A percentile compares a stretch with the other conserved stretches of the same genome.
phyloP scores from a whole-genome alignment of 139 green algal genomes.

The Penium margaritaceum region DNA sequence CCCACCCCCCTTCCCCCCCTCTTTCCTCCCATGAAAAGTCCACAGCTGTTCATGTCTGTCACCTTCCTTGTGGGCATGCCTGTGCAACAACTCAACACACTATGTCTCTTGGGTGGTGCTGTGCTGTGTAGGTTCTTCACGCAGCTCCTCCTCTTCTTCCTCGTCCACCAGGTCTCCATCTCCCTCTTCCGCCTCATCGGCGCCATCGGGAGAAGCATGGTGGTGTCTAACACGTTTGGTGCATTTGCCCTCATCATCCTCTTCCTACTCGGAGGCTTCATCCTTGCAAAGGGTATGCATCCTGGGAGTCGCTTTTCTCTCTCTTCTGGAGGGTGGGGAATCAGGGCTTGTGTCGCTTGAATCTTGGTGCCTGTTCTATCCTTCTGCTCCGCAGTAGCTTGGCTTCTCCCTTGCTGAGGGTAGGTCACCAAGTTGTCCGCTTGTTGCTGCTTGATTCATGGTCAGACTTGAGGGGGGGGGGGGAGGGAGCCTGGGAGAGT shows the following conservation, averaged over 20 bases:
- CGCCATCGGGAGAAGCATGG: slow-evolving; percentile 24
- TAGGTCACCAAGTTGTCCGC: neutral
- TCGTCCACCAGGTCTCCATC: slow-evolving; percentile 35
- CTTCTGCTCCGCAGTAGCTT: neutral
- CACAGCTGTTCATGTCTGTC: too few species aligned
- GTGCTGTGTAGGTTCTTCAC: slow-evolving; percentile 36
- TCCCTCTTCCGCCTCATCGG: slow-evolving; percentile 42
- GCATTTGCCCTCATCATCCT: slow-evolving; percentile 35
- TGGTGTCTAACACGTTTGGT: slow-evolving; percentile 39
- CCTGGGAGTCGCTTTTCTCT: neutral
- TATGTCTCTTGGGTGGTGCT: too few species aligned
- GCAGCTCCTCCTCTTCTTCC: slow-evolving; percentile 23
- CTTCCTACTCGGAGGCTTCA: slow-evolving; percentile 45
- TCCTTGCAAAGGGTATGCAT: slow-evolving; percentile 38
- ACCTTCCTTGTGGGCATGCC: too few species aligned
- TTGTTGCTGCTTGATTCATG: too few species aligned
- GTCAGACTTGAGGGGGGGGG: too few species aligned
- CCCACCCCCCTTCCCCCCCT: too few species aligned
- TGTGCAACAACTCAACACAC: too few species aligned
- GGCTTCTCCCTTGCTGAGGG: neutral
- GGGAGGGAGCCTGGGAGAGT: too few species aligned
- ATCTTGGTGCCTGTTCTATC: neutral
- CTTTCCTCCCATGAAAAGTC: too few species aligned
- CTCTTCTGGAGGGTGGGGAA: neutral
- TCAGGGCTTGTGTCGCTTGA: neutral